phyloP scores from a whole-genome alignment of 352 stramenopile genomes.

The Pythium pyrilobum region DNA sequence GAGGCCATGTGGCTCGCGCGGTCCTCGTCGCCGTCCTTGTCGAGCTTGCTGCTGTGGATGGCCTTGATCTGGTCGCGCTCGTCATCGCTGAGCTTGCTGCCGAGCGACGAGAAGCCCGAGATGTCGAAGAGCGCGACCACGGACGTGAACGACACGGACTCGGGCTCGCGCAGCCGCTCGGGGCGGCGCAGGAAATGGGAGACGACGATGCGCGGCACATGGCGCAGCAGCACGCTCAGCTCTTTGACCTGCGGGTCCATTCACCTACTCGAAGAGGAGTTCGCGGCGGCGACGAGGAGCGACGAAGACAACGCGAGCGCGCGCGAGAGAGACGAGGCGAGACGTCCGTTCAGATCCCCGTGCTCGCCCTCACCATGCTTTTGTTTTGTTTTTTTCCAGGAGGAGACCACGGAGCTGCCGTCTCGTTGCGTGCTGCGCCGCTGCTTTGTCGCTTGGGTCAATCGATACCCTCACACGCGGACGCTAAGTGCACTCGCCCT shows the following conservation, averaged over 20 bases:
- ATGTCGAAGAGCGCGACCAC: slow-evolving; percentile 84
- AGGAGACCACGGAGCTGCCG: too few species aligned
- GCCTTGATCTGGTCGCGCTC: slow-evolving; percentile 41
- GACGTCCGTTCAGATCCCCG: too few species aligned
- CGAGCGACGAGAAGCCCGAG: slow-evolving; percentile 80
- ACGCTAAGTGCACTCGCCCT: too few species aligned
- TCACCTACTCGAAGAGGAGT: too few species aligned
- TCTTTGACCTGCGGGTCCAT: slow-evolving; percentile 47
- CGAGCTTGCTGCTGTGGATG: slow-evolving; percentile 6
- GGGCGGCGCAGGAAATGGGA: slow-evolving; percentile 47
- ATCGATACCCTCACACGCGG: too few species aligned
- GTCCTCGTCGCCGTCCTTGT: slow-evolving; percentile 2
- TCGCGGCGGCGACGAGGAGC: too few species aligned
- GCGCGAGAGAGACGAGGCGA: too few species aligned
- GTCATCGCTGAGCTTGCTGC: slow-evolving; percentile 61
- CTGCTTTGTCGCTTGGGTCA: too few species aligned
- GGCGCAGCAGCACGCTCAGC: slow-evolving; percentile 52
- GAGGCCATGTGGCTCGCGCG: not conserved
- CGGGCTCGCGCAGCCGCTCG: slow-evolving; percentile 41
- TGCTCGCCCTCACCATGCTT: too few species aligned
- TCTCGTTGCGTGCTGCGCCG: too few species aligned
- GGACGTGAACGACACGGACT: slow-evolving; percentile 41
- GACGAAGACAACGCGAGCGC: not conserved
- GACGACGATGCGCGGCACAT: slow-evolving; percentile 73
- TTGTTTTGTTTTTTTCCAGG: too few species aligned